Percentiles rank a stretch among this genome's conserved stretches.
These are phyloP conservation scores for Debaryomyces sp. DNA, from an alignment of 1,139 yeast genomes.

Conservation along the genomic window DNA sequence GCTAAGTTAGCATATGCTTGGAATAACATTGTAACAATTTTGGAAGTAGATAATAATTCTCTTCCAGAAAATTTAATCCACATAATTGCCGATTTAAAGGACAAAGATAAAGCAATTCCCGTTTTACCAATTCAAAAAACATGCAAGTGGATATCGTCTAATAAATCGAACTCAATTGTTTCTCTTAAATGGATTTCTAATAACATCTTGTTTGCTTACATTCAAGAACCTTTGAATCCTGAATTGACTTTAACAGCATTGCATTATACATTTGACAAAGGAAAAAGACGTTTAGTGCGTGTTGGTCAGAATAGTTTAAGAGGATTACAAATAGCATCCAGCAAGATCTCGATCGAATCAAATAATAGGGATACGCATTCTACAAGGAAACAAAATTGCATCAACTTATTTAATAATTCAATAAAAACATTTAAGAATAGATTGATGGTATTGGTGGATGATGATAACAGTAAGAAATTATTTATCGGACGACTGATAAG, in stretches of 20 bases:
- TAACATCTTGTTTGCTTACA: conserved; percentile 47
- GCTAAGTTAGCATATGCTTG: conserved; percentile 70
- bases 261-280: conserved; percentile 4
- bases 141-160: conserved; percentile 45
- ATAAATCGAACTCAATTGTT: conserved; percentile 44
- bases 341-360: neutral
- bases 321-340: neutral
- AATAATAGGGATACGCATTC: neutral
- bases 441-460: conserved; percentile 22
- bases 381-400: neutral
- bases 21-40: conserved; percentile 57
- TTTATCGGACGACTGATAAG: conserved; percentile 59
- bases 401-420: conserved; percentile 11
- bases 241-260: conserved; percentile 3
- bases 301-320: conserved; percentile 7
- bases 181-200: conserved; percentile 63
- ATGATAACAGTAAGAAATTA: conserved; percentile 28
- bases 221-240: conserved; percentile 6
- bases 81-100: conserved; percentile 37
- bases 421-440: conserved; percentile 31
- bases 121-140: conserved; percentile 44
- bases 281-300: neutral
- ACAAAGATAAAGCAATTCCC: conserved; percentile 42
- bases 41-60: conserved; percentile 48
- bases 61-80: conserved; percentile 32